These are phyloP conservation scores for Paratrypanosoma confusum DNA, from an alignment of 208 protist genomes.

Conservation along the genomic window DNA sequence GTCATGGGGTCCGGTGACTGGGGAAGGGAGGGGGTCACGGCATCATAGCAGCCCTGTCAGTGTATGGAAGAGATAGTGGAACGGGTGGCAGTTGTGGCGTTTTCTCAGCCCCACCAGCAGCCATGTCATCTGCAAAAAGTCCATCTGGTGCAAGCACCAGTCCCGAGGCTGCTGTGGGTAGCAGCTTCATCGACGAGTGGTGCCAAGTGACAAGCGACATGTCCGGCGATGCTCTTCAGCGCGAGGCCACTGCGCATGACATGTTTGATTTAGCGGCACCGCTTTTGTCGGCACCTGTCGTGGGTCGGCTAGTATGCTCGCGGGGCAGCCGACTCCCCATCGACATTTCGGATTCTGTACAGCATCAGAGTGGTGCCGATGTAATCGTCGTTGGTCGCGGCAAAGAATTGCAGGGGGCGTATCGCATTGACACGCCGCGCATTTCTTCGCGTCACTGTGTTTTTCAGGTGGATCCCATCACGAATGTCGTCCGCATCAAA, in stretches of 20 bases:
- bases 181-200: too few relatives aligned
- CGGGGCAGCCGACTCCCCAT: slow-evolving; percentile 1
- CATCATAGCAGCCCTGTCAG: too few relatives aligned
- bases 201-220: too few relatives aligned
- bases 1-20: too few relatives aligned
- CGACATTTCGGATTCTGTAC: slow-evolving; percentile 11
- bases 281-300: slow-evolving; percentile 41
- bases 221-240: too few relatives aligned
- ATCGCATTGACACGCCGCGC: slow-evolving; percentile 38
- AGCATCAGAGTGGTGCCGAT: slow-evolving; percentile 32
- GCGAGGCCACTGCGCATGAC: slow-evolving; percentile 23
- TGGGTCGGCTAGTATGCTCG: slow-evolving; percentile 49
- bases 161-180: too few relatives aligned
- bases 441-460: slow-evolving; percentile 69
- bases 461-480: slow-evolving; percentile 42
- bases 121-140: too few relatives aligned
- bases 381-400: slow-evolving; percentile 45
- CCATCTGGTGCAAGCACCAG: too few relatives aligned
- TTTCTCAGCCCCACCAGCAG: too few relatives aligned
- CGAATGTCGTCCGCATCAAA: slow-evolving; percentile 28
- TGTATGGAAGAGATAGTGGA: too few relatives aligned
- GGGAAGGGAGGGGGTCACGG: too few relatives aligned
- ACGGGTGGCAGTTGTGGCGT: too few relatives aligned
- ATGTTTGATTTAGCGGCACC: slow-evolving; percentile 70
- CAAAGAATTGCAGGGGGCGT: slow-evolving; percentile 44